Evolutionary conservation across 345 rosid species (phyloP).

Genomic region (Melaleuca alternifolia): DNA sequence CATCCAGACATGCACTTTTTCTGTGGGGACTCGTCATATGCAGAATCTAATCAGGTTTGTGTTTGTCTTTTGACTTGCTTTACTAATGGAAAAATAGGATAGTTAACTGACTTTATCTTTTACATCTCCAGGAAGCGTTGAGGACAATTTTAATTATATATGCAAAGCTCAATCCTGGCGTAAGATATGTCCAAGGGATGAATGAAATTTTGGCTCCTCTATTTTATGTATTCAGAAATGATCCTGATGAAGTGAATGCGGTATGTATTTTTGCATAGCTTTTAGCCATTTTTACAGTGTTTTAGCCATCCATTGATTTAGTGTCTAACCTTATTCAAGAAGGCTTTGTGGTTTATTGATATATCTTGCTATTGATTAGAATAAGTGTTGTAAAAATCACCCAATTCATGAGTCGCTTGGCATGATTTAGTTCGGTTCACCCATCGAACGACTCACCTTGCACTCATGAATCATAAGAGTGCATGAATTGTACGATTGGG

Average conservation of each 20-base stretch:
- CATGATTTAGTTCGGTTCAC: neutral
- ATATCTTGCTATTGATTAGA: neutral
- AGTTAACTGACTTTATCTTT: neutral
- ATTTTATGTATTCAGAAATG: slow-evolving; percentile 73
- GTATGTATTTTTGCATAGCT: slow-evolving; percentile 27
- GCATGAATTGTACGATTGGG: neutral
- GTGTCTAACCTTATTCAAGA: neutral
- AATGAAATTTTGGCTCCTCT: slow-evolving; percentile 92
- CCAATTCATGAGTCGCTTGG: neutral
- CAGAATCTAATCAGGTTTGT: slow-evolving; percentile 76
- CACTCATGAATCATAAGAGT: neutral
- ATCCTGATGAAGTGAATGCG: slow-evolving; percentile 68
- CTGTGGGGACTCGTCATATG: slow-evolving; percentile 70
- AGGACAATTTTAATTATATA: slow-evolving; percentile 60
- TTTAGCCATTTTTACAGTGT: neutral
- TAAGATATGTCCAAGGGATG: slow-evolving; percentile 99
- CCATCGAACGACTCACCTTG: neutral
- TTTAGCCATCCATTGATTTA: neutral
- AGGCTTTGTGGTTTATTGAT: neutral
- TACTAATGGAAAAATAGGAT: neutral
- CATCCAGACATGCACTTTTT: slow-evolving; percentile 96
- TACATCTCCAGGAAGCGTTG: slow-evolving; percentile 63
- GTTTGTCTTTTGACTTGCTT: neutral
- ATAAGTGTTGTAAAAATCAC: neutral
- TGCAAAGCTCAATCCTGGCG: slow-evolving; percentile 95